Base-by-base conservation (phyloP, 164 flowering plant species). In the Houttuynia cordata region DNA sequence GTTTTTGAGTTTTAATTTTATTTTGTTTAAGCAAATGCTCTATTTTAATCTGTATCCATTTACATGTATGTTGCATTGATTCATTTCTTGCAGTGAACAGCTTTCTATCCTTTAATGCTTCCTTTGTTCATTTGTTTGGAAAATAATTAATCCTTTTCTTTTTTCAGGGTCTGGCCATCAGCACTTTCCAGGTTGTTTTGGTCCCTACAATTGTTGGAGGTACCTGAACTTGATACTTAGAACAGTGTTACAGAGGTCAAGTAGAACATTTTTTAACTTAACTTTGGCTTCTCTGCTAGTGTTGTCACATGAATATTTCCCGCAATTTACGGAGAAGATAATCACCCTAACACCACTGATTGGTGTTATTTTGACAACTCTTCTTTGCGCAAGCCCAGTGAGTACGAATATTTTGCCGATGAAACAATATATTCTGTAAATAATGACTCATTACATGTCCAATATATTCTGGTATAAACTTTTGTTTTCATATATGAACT, bases 361-460 rank as follows among this genome's bases (percentile, higher is more conserved):
- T 62, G 99, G 99, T 62, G 96, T 94, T 69, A 78, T 94, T 59
- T 83, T 94, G 64, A 94, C 97, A 34, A 88, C 96, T 60, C 73
- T 93, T 47, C 96, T 93, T 39, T 93, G 97, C 78, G 96, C 99
- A 10, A 93, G 99, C 70, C 99, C 97, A 20, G 99, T 93, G 80
- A 93, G 98, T 77, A 56, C 51, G 57, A 54, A 50, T 47, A 30
- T 39, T 12, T 42, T 34, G 49, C 34, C 42, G 30, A 53, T 58
- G 12, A 47, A 45, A 45, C 17, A 45, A 8, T 45, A 14, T 42
- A 42, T 42, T 42, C 49, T 42, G 12, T 10, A 42, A 10, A 10
- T 8, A 42, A 42, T 42, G 49, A 42, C 17, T 42, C 37, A 30
- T 30, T 30, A n/a, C n/a, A 40, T 10, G 45, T 13, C 13, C 45